These are phyloP conservation scores for Claviceps arundinis DNA, from an alignment of 2,329 filamentous ascomycete species.

Conservation along the genomic window DNA sequence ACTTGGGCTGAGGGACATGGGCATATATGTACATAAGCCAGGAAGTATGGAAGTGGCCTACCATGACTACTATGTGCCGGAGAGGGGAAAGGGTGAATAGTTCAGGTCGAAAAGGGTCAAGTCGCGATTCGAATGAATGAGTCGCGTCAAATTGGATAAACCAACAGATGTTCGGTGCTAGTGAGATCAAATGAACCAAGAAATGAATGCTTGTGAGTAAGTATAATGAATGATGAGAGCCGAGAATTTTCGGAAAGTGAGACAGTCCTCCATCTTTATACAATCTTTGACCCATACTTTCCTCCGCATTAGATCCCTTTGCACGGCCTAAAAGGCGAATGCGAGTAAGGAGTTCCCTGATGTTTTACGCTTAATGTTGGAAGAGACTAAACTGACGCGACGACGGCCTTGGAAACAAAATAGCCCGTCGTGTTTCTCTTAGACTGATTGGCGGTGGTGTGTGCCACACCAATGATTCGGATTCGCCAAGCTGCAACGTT, in stretches of 20 bases:
- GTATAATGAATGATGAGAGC: not conserved
- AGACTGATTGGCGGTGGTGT: not conserved
- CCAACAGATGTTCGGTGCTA: not conserved
- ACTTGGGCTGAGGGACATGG: not conserved
- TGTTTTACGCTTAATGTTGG: not conserved
- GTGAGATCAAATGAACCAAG: not conserved
- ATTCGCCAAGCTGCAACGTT: constrained; percentile 3
- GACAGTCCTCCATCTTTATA: constrained; percentile 1
- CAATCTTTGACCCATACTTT: not conserved
- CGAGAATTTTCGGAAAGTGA: not conserved
- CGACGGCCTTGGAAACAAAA: not conserved
- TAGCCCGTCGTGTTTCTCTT: not conserved
- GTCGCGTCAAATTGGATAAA: not conserved
- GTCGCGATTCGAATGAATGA: not conserved
- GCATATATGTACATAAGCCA: not conserved
- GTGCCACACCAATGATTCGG: not conserved
- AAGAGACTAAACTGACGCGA: not conserved
- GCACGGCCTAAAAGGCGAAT: not conserved
- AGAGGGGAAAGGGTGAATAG: not conserved
- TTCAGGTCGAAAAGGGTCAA: not conserved
- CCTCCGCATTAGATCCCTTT: not conserved
- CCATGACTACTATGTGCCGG: not conserved
- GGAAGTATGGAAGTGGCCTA: not conserved
- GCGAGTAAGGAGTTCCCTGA: not conserved
- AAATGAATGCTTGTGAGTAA: not conserved